phyloP scores from a whole-genome alignment of 345 rosid genomes.

The Corymbia maculata region DNA sequence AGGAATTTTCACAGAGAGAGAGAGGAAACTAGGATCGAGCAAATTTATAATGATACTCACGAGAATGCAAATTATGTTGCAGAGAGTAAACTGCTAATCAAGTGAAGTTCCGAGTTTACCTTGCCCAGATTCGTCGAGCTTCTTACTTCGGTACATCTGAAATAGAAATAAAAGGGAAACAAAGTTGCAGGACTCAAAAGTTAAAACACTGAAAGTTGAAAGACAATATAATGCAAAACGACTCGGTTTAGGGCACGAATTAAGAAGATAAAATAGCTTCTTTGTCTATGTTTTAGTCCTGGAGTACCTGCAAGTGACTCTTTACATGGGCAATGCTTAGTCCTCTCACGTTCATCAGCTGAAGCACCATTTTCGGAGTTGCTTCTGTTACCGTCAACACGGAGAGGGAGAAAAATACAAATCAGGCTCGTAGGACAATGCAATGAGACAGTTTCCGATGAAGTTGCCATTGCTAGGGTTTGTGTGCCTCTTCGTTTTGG shows the following conservation, averaged over 20 bases:
- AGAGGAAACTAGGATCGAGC: not conserved
- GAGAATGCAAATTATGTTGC: too few relatives aligned
- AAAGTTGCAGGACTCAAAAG: not conserved
- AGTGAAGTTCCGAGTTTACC: conserved; percentile 25
- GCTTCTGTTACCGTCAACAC: conserved; percentile 35
- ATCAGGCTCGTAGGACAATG: not conserved
- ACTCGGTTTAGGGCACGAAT: not conserved
- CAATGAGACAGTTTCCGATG: not conserved
- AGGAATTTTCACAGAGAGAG: not conserved
- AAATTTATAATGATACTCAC: not conserved
- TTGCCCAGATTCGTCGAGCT: conserved; percentile 65
- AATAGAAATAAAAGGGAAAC: not conserved
- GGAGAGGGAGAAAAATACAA: not conserved
- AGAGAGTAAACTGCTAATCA: too few relatives aligned
- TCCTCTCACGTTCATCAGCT: conserved; percentile 77
- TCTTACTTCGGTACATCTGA: conserved; percentile 90
- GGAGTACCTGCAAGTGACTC: conserved; percentile 80
- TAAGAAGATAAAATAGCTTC: not conserved
- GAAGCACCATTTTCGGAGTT: conserved; percentile 83
- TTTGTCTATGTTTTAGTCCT: too few relatives aligned
- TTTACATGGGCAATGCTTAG: conserved; percentile 88
- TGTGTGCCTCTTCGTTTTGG: not conserved
- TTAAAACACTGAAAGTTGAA: not conserved
- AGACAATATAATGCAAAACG: not conserved
- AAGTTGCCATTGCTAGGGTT: not conserved